Evolutionary conservation across 176 grass and related monocot species (phyloP), one percentile per base, ranked within the genome.

Genomic region (Olyra latifolia): DNA sequence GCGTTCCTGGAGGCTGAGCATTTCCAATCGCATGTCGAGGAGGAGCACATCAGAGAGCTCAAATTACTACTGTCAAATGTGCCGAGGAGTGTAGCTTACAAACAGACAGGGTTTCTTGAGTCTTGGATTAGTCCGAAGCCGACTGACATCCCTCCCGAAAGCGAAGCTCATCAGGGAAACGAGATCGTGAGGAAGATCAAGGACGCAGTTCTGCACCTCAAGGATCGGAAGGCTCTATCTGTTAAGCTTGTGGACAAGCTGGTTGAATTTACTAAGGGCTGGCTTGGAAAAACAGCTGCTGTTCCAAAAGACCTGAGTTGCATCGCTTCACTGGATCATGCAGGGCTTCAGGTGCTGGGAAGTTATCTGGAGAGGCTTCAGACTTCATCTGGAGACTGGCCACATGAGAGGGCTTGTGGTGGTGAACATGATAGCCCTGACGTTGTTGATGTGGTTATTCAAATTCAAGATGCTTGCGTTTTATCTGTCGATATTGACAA

Each of bases 211-310:
- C 19, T 41, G 63, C 8, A 66, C 19, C 35, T 66, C 35, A 41
- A 22, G 7, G 63, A 66, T 42, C 9, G 8, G 35, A 71, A 71
- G 54, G 66, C 54, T 14, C 40, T 81, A 30, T 57, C 79, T 71
- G 67, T 38, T 71, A 12, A 43, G 13, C 41, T 81, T 39, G 5
- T 48, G 2, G 39, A 80, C 40, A 69, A 46, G 65, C 2, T 80
- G 50, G 5, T 80, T 65, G 61, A 39, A 29, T 81, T 61, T 10
- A 69, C 54, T 7, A 71, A 65, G 27, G 2, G 27, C 13, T 38
- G 42, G 79, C 10, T 22, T 41, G 35, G 38, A 40, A 35, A 35
- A 35, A 29, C 20, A 63, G 14, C 61, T 30, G 15, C 3, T 66
- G 16, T 41, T 66, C 9, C 38, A 3, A 19, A 41, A 66, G 4